Base-by-base conservation (phyloP, 2,329 filamentous ascomycete genomes). In the Hysterium pulicare region DNA sequence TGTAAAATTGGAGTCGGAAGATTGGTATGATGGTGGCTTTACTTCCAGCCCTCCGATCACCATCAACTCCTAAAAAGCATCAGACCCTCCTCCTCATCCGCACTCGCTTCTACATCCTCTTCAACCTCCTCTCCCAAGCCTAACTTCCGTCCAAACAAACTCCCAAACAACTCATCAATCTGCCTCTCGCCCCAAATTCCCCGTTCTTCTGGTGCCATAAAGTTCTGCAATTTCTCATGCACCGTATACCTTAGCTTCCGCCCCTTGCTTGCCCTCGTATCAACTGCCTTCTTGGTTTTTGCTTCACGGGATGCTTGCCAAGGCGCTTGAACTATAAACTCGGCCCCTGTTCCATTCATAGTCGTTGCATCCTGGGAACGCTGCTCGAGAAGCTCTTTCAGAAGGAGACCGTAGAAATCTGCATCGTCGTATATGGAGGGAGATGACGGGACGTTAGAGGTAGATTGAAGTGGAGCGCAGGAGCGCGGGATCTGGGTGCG, bases 191-290 rank as follows among this genome's bases (percentile, higher is more conserved):
- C 86, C 93, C 93, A 98, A 13, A 67, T 69, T 3, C 85, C 77
- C 40, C 87, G 76, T 62, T 95, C 87, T 64, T 96, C 89, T 0
- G 90, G 84, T 9, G 90, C 90, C 90, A 96, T 96, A 62, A 97
- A 97, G 67, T 96, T 96, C 71, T 95, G 88, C 59, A 98, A 69
- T 73, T 97, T 97, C 72, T 97, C 91, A 62, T 97, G 90, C 34
- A 96, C 89, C 13, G 87, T 93, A 69, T 91, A 98, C 30, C 89
- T 79, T 77, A 98, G 80, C 72, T 96, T 96, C 38, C 93, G 77
- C 5, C 93, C 93, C 70, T 97, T 97, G 64, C 88, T 95, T 0
- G 93, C 93, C 64, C 90, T 93, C 16, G 90, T 90, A 65, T 98
- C 93, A 4, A 97, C 87, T 22, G 84, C 79, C 61, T 87, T 86